Evolutionary conservation across 352 stramenopile genomes (phyloP), one percentile per base, ranked within the genome.

Genomic region (Globisporangium cylindrosporum): DNA sequence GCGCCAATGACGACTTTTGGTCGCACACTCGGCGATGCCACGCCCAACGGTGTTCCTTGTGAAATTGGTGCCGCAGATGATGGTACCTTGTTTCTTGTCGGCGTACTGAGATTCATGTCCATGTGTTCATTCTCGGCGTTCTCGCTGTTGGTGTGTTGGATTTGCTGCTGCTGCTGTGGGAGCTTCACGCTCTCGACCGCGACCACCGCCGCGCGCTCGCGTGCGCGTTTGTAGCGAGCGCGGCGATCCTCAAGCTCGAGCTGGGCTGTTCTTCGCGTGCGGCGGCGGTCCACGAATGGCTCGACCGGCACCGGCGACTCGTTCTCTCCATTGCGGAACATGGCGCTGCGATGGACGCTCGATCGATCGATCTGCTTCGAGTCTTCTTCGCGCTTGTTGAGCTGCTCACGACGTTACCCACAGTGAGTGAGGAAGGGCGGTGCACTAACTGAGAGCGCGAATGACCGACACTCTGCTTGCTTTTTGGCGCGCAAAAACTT

Each of bases 231-330:
- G 48, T 66, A 59, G 20, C 59, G 68, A 66, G 77, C 74, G 46
- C 70, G 67, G 29, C 62, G 70, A 46, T 76, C 64, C 49, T 73
- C 8, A 27, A 70, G 54, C 62, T 82, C 70, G 12, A 77, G 62
- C 51, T 71, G 66, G 24, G 77, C 71, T 32, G 73, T 55, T 14
- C 69, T 65, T 38, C 76, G 75, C 69, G 78, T 84, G 59, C 76
- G 78, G 18, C 67, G 75, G 1, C 73, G 56, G 15, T 29, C 61
- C 20, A 59, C 65, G 18, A 67, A 41, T 1, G 67, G 62, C 53
- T 54, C 51, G 15, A 59, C 24, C 53, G 53, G 60, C 59, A 64
- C 53, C 36, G 59, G 59, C 15, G 59, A 38, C 25, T 49, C 38
- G 41, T 64, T 34, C 22, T 57, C 22, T n/a, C 12, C 53, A 34